Base-by-base conservation (phyloP, 208 protist genomes). In the Leishmania major region DNA sequence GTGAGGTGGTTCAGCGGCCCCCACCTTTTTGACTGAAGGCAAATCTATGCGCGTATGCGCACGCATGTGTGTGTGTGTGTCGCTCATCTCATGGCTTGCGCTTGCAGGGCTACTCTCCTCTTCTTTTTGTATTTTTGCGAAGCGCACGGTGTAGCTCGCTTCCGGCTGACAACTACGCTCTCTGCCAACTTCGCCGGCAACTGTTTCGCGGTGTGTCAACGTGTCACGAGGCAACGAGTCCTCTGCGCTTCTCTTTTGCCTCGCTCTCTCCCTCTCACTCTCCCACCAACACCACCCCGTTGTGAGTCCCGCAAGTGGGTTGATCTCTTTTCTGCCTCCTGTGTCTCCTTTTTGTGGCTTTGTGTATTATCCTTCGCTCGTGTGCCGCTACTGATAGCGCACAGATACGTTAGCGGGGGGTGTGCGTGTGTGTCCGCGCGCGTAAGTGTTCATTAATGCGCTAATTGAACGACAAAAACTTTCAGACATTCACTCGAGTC, bases 391-490 rank as follows among this genome's bases (percentile, higher is more conserved):
- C 43, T 45, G 43, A 45, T 45, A 45, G 43, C 43, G 43, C 43
- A 45, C 6, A 7, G 43, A 7, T 45, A 45, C 43, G 43, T 45
- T 45, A 7, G 43, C 6, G 43, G 4, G 43, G 72, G 1, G 31
- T 70, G 64, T 43, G 31, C 4, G 64, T 43, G 31, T 70, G 31
- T 70, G 37, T 70, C 15, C 45, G 69, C 40, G 40, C 31, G 53
- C 31, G 25, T 28, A 78, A 78, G 51, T 45, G 57, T 22, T 43
- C 15, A 47, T 15, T 69, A 53, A 79, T 35, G 57, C 64, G 11
- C 55, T 82, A n/a, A 69, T 59, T 82, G 15, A 43, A 47, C 66
- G 8, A 53, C 75, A 66, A 67, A 77, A 28, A 37, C 28, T 66
- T 53, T 51, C 43, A 57, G 35, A 37, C 60, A 10, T 47, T 31